A percentile compares a stretch with the other conserved stretches of the same genome.
These are phyloP conservation scores for Wickerhamia fluorescens DNA, from an alignment of 805 yeast species.

Conservation along the genomic window DNA sequence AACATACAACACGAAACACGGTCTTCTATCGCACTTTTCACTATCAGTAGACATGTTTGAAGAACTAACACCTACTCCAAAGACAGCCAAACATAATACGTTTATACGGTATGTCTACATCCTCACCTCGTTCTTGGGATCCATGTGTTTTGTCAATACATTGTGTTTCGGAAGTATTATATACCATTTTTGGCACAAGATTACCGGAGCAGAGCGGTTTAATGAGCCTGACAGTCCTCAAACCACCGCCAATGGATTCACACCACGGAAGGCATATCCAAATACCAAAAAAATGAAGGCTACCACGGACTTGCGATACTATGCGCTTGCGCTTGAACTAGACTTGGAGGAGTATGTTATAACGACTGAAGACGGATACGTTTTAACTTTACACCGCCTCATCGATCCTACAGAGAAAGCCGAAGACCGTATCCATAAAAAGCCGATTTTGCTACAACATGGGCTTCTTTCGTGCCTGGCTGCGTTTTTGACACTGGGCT, in stretches of 20 bases:
- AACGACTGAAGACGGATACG: conserved; percentile 74
- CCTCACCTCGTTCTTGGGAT: conserved; percentile 19
- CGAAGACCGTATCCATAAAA: conserved; percentile 23
- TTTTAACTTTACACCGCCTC: conserved; percentile 58
- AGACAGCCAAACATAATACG: conserved; percentile 14
- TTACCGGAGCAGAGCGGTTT: conserved; percentile 23
- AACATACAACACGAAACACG: too few relatives aligned
- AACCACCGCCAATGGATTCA: conserved; percentile 16
- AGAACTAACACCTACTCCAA: conserved; percentile 18
- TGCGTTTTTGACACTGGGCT: conserved; percentile 78
- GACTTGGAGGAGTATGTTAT: conserved; percentile 53
- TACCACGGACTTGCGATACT: conserved; percentile 51
- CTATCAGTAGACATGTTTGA: too few relatives aligned
- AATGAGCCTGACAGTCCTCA: conserved; percentile 16
- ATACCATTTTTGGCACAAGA: conserved; percentile 21
- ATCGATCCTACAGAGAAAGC: conserved; percentile 39
- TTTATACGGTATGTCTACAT: conserved; percentile 14
- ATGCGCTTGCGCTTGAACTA: conserved; percentile 55
- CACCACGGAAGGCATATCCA: conserved; percentile 29
- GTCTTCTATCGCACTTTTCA: too few relatives aligned
- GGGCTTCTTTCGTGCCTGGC: conserved; percentile 87
- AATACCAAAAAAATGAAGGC: conserved; percentile 25
- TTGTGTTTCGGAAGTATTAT: conserved; percentile 22
- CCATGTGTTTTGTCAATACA: conserved; percentile 20
- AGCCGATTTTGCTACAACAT: conserved; percentile 74